Evolutionary conservation across 148 eudicot species (phyloP).

Genomic region (Camellia lanceoleosa): DNA sequence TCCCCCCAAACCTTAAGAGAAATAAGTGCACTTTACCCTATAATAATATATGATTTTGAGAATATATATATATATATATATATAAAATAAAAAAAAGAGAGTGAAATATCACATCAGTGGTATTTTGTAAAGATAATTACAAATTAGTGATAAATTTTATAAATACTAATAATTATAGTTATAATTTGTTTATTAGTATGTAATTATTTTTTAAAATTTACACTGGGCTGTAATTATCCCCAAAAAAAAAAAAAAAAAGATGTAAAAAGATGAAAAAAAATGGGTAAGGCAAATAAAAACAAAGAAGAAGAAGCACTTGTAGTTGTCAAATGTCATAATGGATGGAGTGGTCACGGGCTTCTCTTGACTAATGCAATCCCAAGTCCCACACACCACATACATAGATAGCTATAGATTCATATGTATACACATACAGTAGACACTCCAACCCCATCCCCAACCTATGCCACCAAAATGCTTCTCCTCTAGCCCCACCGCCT

Average conservation of each 20-base stretch:
- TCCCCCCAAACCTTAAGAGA: too few relatives aligned
- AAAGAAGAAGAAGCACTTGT: conserved; percentile 8
- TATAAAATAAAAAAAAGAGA: too few relatives aligned
- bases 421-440: background rate
- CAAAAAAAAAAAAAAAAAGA: background rate
- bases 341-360: conserved; percentile 29
- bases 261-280: background rate
- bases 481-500: background rate
- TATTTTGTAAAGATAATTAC: too few relatives aligned
- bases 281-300: background rate
- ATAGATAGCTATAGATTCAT: background rate
- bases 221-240: too few relatives aligned
- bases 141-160: too few relatives aligned
- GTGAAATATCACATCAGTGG: too few relatives aligned
- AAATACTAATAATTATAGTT: too few relatives aligned
- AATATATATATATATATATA: too few relatives aligned
- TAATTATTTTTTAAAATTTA: too few relatives aligned
- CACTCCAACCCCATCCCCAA: conserved; percentile 10
- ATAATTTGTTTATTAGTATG: too few relatives aligned
- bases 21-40: too few relatives aligned
- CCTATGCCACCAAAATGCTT: background rate
- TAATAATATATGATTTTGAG: too few relatives aligned
- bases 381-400: background rate
- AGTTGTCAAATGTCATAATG: conserved; percentile 7
- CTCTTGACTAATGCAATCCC: conserved; percentile 23